Percentiles rank a stretch among this genome's conserved stretches.
phyloP scores from a whole-genome alignment of 2,329 filamentous ascomycete species.

The Colletotrichum navitas region DNA sequence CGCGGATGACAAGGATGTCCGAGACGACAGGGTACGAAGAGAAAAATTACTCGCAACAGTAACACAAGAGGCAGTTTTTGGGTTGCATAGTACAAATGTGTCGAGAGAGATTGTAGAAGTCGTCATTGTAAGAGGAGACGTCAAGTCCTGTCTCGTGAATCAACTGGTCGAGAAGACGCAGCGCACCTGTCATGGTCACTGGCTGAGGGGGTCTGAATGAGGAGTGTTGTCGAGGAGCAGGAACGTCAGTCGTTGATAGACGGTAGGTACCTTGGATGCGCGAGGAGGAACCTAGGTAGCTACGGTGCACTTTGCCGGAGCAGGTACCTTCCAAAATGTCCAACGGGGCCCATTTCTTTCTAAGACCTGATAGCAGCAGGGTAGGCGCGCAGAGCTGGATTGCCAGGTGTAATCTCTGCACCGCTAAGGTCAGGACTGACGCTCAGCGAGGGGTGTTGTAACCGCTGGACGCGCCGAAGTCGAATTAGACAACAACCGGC shows the following conservation, averaged over 20 bases:
- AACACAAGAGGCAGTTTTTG: background rate
- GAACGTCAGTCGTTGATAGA: background rate
- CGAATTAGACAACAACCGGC: background rate
- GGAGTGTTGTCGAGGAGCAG: background rate
- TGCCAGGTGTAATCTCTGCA: background rate
- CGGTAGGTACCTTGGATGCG: background rate
- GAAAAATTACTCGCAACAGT: conserved; percentile 24
- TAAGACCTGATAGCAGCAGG: background rate
- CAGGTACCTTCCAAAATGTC: background rate
- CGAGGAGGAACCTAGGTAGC: background rate
- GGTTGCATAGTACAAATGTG: conserved; percentile 13
- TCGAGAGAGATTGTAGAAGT: conserved; percentile 14
- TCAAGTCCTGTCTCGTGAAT: background rate
- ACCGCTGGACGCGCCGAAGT: background rate
- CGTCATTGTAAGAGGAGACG: conserved; percentile 11
- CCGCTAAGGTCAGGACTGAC: background rate
- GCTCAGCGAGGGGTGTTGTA: background rate
- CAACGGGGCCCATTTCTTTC: background rate
- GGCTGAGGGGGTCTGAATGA: background rate
- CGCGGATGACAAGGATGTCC: background rate
- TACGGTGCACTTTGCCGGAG: background rate
- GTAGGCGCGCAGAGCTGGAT: background rate
- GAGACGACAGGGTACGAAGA: conserved; percentile 11
- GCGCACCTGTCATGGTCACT: background rate
- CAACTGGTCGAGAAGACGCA: background rate